These are phyloP conservation scores for Rhododendron williamsianum DNA, from an alignment of 148 eudicot genomes.

Conservation along the genomic window DNA sequence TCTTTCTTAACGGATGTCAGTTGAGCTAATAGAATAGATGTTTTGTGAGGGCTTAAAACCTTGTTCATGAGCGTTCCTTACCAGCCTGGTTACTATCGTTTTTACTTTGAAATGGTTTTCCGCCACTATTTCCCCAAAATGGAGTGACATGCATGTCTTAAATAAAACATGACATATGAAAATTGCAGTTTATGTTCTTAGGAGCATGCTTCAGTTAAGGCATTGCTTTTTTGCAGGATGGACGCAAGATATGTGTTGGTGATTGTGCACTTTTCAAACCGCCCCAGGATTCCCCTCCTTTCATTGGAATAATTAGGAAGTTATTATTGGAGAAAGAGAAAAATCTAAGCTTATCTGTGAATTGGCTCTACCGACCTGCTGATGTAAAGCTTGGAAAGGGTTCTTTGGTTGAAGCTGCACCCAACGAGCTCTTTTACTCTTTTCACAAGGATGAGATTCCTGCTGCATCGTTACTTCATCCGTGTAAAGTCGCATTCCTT, in stretches of 20 bases:
- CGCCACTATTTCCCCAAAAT: background rate
- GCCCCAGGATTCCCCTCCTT: conserved; percentile 59
- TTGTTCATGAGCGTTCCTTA: background rate
- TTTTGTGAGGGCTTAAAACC: background rate
- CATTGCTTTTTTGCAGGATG: conserved; percentile 45
- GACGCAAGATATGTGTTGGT: conserved; percentile 62
- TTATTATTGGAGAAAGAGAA: conserved; percentile 38
- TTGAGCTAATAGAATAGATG: background rate
- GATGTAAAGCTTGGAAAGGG: conserved; percentile 68
- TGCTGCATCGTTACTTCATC: conserved; percentile 86
- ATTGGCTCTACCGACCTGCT: conserved; percentile 89
- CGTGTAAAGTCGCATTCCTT: conserved; percentile 85
- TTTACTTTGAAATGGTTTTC: background rate
- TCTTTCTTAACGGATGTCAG: background rate
- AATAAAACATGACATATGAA: background rate
- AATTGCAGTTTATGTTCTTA: background rate
- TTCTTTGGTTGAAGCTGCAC: conserved; percentile 53
- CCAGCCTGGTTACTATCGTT: background rate
- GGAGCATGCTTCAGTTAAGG: background rate
- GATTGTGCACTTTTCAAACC: conserved; percentile 88
- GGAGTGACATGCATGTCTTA: background rate
- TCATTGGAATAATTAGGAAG: conserved; percentile 58
- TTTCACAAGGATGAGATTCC: conserved; percentile 81
- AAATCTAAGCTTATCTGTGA: conserved; percentile 46
- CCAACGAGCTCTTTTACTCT: conserved; percentile 84